Percentiles rank a stretch among this genome's conserved stretches.
Conservation (phyloP, 169 alveolate genomes). For the Miamiensis avidus region DNA sequence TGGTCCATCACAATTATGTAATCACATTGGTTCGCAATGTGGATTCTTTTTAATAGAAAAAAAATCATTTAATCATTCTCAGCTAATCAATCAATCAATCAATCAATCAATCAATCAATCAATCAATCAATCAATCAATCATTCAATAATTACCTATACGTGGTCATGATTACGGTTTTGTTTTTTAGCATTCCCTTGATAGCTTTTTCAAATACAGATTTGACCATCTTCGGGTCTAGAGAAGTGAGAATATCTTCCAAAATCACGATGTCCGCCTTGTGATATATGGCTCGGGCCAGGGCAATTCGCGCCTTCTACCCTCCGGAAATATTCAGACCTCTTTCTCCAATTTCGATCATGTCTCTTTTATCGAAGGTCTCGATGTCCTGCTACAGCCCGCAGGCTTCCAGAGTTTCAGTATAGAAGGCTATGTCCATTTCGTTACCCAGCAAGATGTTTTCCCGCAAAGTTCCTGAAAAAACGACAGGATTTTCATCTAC, state of each 20-base stretch:
- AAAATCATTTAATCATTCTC: too few species aligned
- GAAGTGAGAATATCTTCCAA: conserved; percentile 79
- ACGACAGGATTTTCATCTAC: background rate
- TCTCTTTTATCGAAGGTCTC: conserved; percentile 12
- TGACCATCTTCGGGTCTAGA: conserved; percentile 54
- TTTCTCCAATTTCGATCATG: conserved; percentile 65
- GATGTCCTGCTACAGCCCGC: background rate
- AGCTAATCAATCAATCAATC: too few species aligned
- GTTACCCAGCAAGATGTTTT: background rate
- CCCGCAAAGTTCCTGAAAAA: background rate
- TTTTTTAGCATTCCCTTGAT: conserved; percentile 15
- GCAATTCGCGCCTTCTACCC: conserved; percentile 93
- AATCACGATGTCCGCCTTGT: conserved; percentile 53
- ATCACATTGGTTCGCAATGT: background rate
- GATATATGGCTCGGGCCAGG: conserved; percentile 91
- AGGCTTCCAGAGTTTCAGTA: background rate
- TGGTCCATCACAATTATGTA: background rate
- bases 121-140: too few species aligned
- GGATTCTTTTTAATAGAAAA: too few species aligned
- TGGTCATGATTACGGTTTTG: background rate
- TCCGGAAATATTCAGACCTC: conserved; percentile 84
- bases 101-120: too few species aligned
- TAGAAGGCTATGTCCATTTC: background rate
- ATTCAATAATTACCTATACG: too few species aligned
- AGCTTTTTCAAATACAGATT: conserved; percentile 33